Base-by-base conservation (phyloP, 306 rosid species). In the Cyamopsis tetragonoloba region DNA sequence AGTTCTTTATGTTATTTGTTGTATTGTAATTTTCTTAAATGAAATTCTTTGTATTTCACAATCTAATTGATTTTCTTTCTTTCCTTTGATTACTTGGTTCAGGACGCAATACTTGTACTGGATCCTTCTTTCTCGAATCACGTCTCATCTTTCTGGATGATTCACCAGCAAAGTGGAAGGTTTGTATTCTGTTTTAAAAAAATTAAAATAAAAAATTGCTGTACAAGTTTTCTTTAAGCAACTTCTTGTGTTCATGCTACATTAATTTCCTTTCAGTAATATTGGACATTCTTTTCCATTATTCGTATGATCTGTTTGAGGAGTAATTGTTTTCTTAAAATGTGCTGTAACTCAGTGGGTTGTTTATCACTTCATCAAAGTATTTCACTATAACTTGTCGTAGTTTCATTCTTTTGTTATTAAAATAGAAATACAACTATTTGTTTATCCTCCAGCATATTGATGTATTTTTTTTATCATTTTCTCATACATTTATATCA, bases 71-170 rank as follows among this genome's bases (percentile, higher is more conserved):
- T 67, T 22, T 1, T 5, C 46, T 27, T 38, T 44, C 15, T 23
- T 72, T 81, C 55, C 56, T 42, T 62, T 68, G 41, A 50, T 48
- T 74, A 28, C 70, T 61, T 49, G 55, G 28, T 67, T 62, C 84
- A 93, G 99, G 95, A 85, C 70, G 91, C 96, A 53, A 63, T 88
- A 77, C 96, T 93, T 80, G 48, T 86, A 63, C 76, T 93, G 80
- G 91, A 90, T 84, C 89, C 87, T 59, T 43, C 85, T 66, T 81
- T 82, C 60, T 70, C 84, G 58, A 85, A 86, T 68, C 91, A 81
- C 17, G 85, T 87, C 62, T 83, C 95, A 32, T 86, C 91, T 22
- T 86, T 90, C 76, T 93, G 95, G 97, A 86, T 93, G 96, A 81
- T 88, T 77, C 95, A 90, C 74, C 91, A 44, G 81, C 84, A 77